Evolutionary conservation across 768 basidiomycete genomes (phyloP).

Genomic region (Macrolepiota fuliginosa): DNA sequence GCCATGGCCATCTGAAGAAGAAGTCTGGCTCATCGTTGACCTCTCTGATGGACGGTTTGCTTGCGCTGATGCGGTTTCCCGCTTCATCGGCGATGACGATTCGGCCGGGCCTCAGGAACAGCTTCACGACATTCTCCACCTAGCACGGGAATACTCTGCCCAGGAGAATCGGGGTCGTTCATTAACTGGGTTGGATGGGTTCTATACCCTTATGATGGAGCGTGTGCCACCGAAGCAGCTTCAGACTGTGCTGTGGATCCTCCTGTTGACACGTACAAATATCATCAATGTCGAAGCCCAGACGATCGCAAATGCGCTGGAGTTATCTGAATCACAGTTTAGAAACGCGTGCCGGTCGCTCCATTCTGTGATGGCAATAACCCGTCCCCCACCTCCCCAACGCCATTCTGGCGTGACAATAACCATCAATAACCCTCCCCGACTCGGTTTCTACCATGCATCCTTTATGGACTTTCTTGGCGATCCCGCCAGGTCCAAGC

Average conservation of each 20-base stretch:
- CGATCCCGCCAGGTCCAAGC: neutral
- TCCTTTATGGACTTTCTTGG: slow-evolving; percentile 1
- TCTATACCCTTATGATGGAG: no score
- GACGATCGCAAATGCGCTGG: neutral
- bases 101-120: neutral
- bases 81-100: slow-evolving; percentile 3
- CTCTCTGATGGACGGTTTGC: slow-evolving; percentile 3
- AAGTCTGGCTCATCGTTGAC: neutral
- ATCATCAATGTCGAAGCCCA: neutral
- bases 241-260: no score
- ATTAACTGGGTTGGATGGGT: no score
- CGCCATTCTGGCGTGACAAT: no score
- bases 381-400: no score
- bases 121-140: neutral
- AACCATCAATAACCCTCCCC: neutral
- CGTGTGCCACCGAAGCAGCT: no score
- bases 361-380: no score
- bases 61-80: slow-evolving; percentile 3
- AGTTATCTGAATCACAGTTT: neutral
- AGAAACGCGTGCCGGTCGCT: neutral
- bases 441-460: neutral
- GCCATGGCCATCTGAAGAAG: slow-evolving; percentile 11
- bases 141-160: neutral
- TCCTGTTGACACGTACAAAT: neutral
- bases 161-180: neutral